A percentile compares a stretch with the other conserved stretches of the same genome.
Evolutionary conservation across 2,329 filamentous ascomycete genomes (phyloP).

Genomic region (Calonectria multiphialidica): DNA sequence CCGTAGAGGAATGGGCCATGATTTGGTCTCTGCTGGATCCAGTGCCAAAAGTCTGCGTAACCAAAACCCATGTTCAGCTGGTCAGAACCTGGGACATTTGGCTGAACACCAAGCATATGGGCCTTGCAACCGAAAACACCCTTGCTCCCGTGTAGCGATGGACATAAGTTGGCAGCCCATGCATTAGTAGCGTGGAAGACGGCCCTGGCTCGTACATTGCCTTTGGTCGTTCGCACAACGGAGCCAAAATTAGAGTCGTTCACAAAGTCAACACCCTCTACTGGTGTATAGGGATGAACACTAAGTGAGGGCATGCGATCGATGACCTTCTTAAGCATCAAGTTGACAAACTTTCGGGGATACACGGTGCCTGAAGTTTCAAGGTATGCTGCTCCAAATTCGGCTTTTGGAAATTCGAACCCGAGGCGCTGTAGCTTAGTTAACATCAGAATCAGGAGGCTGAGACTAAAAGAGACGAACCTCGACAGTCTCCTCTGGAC

Average conservation of each 20-base stretch:
- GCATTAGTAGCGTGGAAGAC: not conserved
- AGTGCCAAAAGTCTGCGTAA: not conserved
- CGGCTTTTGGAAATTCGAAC: not conserved
- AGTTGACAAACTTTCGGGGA: not conserved
- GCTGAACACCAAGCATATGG: not conserved
- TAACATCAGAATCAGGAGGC: no score
- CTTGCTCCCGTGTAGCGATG: not conserved
- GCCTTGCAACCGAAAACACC: not conserved
- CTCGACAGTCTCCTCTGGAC: not conserved
- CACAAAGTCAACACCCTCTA: not conserved
- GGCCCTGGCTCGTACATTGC: not conserved
- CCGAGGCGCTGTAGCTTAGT: no score
- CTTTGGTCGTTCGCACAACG: not conserved
- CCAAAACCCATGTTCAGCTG: not conserved
- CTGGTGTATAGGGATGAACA: not conserved
- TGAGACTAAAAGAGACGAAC: not conserved
- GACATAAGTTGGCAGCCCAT: not conserved
- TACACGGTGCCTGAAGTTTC: not conserved
- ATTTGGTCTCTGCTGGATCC: not conserved
- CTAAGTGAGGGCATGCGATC: not conserved
- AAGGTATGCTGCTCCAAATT: not conserved
- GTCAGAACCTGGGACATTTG: not conserved
- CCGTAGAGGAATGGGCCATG: not conserved
- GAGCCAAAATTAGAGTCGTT: not conserved
- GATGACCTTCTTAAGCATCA: not conserved